Evolutionary conservation across 306 rosid genomes (phyloP).

Genomic region (Cucurbita ficifolia): DNA sequence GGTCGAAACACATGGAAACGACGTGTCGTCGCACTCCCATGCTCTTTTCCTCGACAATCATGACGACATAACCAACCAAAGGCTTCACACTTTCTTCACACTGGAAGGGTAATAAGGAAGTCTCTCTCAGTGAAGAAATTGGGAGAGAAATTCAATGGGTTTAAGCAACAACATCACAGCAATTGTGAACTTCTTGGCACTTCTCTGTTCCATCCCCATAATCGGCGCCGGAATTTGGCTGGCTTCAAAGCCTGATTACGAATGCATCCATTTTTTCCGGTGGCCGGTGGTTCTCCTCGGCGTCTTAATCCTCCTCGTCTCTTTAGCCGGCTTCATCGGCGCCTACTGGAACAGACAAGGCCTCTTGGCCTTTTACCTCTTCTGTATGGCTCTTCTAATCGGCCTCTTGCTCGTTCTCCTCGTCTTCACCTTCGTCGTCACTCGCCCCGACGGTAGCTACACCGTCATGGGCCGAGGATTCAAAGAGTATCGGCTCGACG

Average conservation of each 20-base stretch:
- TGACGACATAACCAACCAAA: background rate
- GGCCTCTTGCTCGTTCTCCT: slow-evolving; percentile 44
- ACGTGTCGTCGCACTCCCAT: background rate
- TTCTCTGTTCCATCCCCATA: slow-evolving; percentile 53
- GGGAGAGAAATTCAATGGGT: slow-evolving; percentile 22
- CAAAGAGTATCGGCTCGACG: slow-evolving; percentile 41
- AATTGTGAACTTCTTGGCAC: slow-evolving; percentile 49
- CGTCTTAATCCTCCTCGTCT: slow-evolving; percentile 46
- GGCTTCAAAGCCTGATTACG: slow-evolving; percentile 71
- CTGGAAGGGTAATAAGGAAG: background rate
- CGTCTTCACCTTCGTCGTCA: slow-evolving; percentile 58
- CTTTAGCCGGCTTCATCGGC: slow-evolving; percentile 72
- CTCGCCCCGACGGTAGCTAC: slow-evolving; percentile 45
- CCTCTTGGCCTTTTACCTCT: slow-evolving; percentile 65
- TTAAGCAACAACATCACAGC: slow-evolving; percentile 81
- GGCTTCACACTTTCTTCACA: background rate
- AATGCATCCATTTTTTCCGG: slow-evolving; percentile 54
- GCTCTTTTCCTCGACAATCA: background rate
- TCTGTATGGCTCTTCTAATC: slow-evolving; percentile 68
- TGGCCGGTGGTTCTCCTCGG: slow-evolving; percentile 72
- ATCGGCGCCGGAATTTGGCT: slow-evolving; percentile 87
- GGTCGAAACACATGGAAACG: background rate
- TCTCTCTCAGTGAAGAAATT: background rate
- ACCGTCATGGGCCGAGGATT: slow-evolving; percentile 36
- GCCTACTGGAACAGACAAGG: slow-evolving; percentile 67